Base-by-base conservation (phyloP, 2,329 filamentous ascomycete genomes). In the Penicillium expansum region DNA sequence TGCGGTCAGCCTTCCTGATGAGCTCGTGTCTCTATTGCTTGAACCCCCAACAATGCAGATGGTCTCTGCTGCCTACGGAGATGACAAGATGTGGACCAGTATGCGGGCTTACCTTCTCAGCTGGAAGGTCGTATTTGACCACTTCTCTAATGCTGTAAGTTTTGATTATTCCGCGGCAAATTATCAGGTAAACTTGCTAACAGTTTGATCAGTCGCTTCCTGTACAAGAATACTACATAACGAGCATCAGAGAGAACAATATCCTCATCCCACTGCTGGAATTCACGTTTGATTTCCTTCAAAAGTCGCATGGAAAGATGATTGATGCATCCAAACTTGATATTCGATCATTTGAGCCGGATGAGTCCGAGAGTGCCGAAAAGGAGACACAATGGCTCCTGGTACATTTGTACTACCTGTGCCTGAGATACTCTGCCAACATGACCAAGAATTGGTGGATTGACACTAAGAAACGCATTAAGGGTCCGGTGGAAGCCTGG, bases 51-150 rank as follows among this genome's bases (percentile, higher is more conserved):
- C 86, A 0, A 79, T 90, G 3, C 83, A 88, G n/a, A 80, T 80
- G 13, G 83, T 91, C 44, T 80, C 83, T 0, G 85, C 89, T 45
- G 83, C 87, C 9, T 79, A 82, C 35, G 85, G 92, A 22, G 81
- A 86, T 5, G 79, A 83, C 16, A 77, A 71, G 33, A 89, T 92
- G 65, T 91, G 91, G 11, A 77, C 85, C 0, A 70, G 83, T 0
- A 79, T 96, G 47, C 85, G 91, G 51, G 86, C 87, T 10, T 99
- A 97, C 68, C 80, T 99, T 3, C 79, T 96, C 29, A 89, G 91
- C 11, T 99, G 94, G 94, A 85, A 90, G 61, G 80, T 97, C 1
- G 82, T 97, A 0, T 97, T 96, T 69, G 91, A 96, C 65, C 88
- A 93, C 43, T 95, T 93, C 69, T 79, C 81, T 18, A 85, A 86